Evolutionary conservation across 495 filamentous ascomycete species (phyloP).

Genomic region (Astrocystis sublimbata): DNA sequence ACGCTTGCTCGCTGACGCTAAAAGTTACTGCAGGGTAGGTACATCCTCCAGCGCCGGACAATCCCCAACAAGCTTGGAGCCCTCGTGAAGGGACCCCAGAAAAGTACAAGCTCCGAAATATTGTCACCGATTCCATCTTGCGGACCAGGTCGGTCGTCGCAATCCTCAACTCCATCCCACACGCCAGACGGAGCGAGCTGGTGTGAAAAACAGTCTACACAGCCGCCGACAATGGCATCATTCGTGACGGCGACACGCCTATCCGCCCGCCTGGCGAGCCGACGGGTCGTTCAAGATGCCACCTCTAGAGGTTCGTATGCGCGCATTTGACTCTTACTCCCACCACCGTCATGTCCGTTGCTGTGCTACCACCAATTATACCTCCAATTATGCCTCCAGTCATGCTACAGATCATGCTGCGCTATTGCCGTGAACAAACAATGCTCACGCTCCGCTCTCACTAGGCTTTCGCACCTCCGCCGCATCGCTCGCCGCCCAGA

Average conservation of each 20-base stretch:
- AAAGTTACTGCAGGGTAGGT: background rate
- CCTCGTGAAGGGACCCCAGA: slow-evolving; percentile 11
- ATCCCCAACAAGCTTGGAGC: slow-evolving; percentile 32
- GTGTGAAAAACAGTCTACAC: slow-evolving; percentile 30
- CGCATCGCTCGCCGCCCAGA: slow-evolving; percentile 64
- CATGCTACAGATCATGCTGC: background rate
- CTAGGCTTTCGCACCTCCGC: slow-evolving; percentile 64
- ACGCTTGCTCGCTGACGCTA: no score
- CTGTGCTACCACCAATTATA: no score
- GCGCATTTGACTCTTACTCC: background rate
- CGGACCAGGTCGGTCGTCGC: background rate
- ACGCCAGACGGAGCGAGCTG: slow-evolving; percentile 5
- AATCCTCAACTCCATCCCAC: slow-evolving; percentile 9
- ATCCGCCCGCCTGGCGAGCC: slow-evolving; percentile 49
- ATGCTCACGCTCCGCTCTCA: slow-evolving; percentile 1
- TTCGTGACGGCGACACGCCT: slow-evolving; percentile 52
- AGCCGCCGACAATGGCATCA: slow-evolving; percentile 51
- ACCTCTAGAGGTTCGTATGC: slow-evolving; percentile 48
- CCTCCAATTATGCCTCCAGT: no score
- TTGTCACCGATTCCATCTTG: no score
- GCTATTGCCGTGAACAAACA: background rate
- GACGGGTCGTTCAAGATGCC: slow-evolving; percentile 51
- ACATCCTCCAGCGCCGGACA: slow-evolving; percentile 29
- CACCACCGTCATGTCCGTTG: no score
- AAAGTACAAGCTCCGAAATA: slow-evolving; percentile 30